Conservation (phyloP, 768 basidiomycete species). For the Lactarius sp. region DNA sequence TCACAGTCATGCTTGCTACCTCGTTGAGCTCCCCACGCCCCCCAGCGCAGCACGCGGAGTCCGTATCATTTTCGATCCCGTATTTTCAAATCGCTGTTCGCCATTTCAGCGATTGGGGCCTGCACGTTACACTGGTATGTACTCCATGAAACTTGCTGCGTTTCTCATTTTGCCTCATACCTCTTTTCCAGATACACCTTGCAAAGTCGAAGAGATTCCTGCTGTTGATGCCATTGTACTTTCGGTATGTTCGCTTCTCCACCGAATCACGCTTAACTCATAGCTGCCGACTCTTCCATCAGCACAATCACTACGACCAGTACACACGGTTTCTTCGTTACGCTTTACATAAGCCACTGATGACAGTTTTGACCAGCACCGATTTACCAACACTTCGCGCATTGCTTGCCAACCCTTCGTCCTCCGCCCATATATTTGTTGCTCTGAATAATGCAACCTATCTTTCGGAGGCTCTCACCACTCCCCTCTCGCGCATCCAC, state of each 20-base stretch:
- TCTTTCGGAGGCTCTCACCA: conserved; percentile 32
- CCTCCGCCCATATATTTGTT: conserved; percentile 40
- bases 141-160: background rate
- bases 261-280: background rate
- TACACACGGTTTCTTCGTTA: conserved; percentile 10
- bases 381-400: conserved; percentile 34
- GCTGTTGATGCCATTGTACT: conserved; percentile 46
- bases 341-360: background rate
- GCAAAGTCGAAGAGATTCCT: conserved; percentile 41
- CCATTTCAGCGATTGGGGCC: conserved; percentile 34
- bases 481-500: conserved; percentile 34
- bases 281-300: background rate
- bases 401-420: conserved; percentile 26
- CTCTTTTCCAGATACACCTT: conserved; percentile 33
- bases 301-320: conserved; percentile 41
- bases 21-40: conserved; percentile 36
- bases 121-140: conserved; percentile 32
- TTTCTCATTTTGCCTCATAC: too few species aligned
- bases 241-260: conserved; percentile 33
- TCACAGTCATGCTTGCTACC: conserved; percentile 37
- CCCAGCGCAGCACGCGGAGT: conserved; percentile 34
- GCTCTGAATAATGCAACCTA: conserved; percentile 41
- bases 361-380: conserved; percentile 27
- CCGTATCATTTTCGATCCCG: conserved; percentile 38
- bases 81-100: conserved; percentile 36